Percentiles rank a stretch among this genome's conserved stretches.
Conservation (phyloP, 805 yeast genomes). For the Schwanniomyces vanrijiae region DNA sequence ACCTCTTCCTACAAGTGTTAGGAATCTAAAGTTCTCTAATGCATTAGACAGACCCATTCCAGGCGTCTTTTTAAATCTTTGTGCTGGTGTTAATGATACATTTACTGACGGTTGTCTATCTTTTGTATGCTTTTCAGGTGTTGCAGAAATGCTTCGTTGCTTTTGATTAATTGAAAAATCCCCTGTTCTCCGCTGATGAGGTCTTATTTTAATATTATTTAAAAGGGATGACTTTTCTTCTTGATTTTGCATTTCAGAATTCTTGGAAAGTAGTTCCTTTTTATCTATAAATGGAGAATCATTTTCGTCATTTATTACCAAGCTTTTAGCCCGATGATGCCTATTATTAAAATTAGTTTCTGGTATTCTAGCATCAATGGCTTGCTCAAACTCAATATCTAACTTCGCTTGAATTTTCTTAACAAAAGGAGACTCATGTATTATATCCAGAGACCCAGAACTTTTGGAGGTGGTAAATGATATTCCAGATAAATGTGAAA, state of each 20-base stretch:
- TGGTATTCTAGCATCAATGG: background rate
- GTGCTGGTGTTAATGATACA: conserved; percentile 52
- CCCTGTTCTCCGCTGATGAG: background rate
- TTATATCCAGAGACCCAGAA: conserved; percentile 3
- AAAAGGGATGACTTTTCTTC: background rate
- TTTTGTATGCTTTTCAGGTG: conserved; percentile 8
- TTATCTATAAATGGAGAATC: conserved; percentile 19
- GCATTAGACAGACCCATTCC: conserved; percentile 40
- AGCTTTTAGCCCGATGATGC: background rate
- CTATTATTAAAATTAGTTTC: background rate
- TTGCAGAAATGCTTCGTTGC: background rate
- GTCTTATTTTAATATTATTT: background rate
- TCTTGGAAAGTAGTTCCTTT: background rate
- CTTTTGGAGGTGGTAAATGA: conserved; percentile 13
- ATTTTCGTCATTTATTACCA: conserved; percentile 8
- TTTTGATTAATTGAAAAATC: background rate
- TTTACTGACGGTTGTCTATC: conserved; percentile 34
- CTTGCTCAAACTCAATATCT: conserved; percentile 11
- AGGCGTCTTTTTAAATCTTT: conserved; percentile 44
- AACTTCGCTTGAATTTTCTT: conserved; percentile 23
- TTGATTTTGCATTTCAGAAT: background rate
- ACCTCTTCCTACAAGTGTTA: conserved; percentile 79
- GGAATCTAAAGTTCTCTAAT: conserved; percentile 50
- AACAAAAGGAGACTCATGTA: conserved; percentile 28
- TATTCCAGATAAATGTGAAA: conserved; percentile 30